Percentiles rank a stretch among this genome's conserved stretches.
phyloP scores from a whole-genome alignment of 2,329 filamentous ascomycete species.

The Hypomyces rosellus region DNA sequence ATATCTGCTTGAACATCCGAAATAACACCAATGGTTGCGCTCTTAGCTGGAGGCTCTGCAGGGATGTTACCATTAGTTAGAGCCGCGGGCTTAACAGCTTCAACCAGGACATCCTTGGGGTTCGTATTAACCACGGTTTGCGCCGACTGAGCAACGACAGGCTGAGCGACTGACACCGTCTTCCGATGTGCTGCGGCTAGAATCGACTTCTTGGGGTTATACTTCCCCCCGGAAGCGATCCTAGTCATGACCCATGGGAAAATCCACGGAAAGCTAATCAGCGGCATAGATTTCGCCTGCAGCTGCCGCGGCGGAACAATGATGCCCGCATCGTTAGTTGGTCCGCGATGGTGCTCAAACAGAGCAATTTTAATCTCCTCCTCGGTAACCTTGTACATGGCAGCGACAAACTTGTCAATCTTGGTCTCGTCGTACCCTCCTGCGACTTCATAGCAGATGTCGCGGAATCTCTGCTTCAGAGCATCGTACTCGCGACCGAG shows the following conservation, averaged over 20 bases:
- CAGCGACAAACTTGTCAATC: slow-evolving; percentile 68
- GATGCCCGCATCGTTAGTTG: slow-evolving; percentile 29
- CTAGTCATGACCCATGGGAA: slow-evolving; percentile 56
- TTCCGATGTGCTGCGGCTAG: slow-evolving; percentile 13
- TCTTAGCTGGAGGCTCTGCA: too few relatives aligned
- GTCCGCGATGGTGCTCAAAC: slow-evolving; percentile 30
- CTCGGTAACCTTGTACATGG: slow-evolving; percentile 81
- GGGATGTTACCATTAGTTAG: background rate
- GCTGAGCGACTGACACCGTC: background rate
- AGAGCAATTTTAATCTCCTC: slow-evolving; percentile 59
- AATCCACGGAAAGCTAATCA: slow-evolving; percentile 94
- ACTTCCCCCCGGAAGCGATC: slow-evolving; percentile 23
- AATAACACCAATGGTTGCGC: too few relatives aligned
- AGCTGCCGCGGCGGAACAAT: slow-evolving; percentile 15
- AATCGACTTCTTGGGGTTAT: slow-evolving; percentile 16
- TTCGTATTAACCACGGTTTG: background rate
- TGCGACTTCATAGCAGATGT: slow-evolving; percentile 58
- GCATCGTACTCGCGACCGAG: slow-evolving; percentile 61
- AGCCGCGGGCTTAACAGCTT: background rate
- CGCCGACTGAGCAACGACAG: background rate
- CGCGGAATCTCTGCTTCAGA: slow-evolving; percentile 64
- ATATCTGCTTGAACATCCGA: too few relatives aligned
- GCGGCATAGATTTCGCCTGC: slow-evolving; percentile 54
- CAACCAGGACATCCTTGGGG: background rate
- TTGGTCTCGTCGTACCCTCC: slow-evolving; percentile 51